Evolutionary conservation across 108 stramenopile genomes (phyloP).

Genomic region (Skeletonema tropicum): DNA sequence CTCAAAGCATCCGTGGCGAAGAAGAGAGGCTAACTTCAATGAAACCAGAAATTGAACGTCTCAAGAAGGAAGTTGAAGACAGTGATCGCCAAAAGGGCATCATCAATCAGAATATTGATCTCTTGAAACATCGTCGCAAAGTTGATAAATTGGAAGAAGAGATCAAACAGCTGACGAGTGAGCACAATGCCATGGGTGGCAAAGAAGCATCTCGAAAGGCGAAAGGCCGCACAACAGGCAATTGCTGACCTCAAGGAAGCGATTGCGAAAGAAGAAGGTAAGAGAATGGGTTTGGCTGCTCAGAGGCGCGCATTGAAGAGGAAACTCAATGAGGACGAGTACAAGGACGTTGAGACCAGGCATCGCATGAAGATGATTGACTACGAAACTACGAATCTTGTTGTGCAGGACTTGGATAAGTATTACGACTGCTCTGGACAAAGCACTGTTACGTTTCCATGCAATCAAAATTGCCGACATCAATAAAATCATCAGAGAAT

Average conservation of each 20-base stretch:
- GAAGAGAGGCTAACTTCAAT: slow-evolving; percentile 34
- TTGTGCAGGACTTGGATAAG: slow-evolving; percentile 91
- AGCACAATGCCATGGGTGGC: slow-evolving; percentile 50
- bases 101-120: slow-evolving; percentile 69
- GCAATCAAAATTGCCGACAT: slow-evolving; percentile 95
- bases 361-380: slow-evolving; percentile 87
- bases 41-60: slow-evolving; percentile 51
- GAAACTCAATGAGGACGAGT: slow-evolving; percentile 61
- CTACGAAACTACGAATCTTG: slow-evolving; percentile 90
- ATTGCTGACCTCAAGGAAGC: slow-evolving; percentile 25
- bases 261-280: slow-evolving; percentile 58
- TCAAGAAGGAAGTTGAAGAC: slow-evolving; percentile 66
- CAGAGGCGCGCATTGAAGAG: slow-evolving; percentile 67
- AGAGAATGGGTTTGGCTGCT: slow-evolving; percentile 61
- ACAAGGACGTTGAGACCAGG: slow-evolving; percentile 88
- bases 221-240: slow-evolving; percentile 11
- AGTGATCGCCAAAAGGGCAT: slow-evolving; percentile 69
- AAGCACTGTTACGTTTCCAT: slow-evolving; percentile 93
- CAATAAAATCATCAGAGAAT: slow-evolving; percentile 96
- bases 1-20: slow-evolving; percentile 20
- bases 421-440: slow-evolving; percentile 92
- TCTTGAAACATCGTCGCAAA: slow-evolving; percentile 43
- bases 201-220: slow-evolving; percentile 46
- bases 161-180: slow-evolving; percentile 39
- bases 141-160: slow-evolving; percentile 52